Conservation (phyloP, 495 filamentous ascomycete genomes). For the Cetradonia linearis region DNA sequence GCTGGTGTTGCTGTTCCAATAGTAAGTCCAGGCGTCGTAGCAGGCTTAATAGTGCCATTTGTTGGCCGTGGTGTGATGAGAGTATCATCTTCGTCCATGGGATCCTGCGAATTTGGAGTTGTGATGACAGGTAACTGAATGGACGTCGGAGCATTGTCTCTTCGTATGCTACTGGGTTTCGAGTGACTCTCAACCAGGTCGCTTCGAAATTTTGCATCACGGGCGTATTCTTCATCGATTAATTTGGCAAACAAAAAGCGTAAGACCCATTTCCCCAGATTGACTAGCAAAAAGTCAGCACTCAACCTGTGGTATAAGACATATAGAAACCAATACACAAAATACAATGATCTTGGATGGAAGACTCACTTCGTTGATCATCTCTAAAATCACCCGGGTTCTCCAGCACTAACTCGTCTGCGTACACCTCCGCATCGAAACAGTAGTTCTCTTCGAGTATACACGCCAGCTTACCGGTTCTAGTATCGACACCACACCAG, state of each 20-base stretch:
- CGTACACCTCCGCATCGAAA: constrained; percentile 96
- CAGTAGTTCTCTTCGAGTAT: constrained; percentile 91
- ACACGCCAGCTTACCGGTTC: constrained; percentile 81
- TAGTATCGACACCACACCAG: constrained; percentile 90
- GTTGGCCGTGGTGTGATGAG: constrained; percentile 53
- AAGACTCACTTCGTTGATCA: constrained; percentile 78
- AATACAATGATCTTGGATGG: not conserved
- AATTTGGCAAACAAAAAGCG: constrained; percentile 84
- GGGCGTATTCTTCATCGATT: constrained; percentile 77
- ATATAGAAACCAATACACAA: too few relatives aligned
- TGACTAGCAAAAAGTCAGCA: constrained; percentile 47
- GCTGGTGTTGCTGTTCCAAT: constrained; percentile 73
- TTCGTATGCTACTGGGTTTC: constrained; percentile 43
- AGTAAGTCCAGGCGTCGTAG: constrained; percentile 61
- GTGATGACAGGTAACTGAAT: constrained; percentile 51
- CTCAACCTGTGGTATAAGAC: not conserved
- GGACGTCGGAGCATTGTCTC: constrained; percentile 49
- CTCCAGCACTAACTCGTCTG: constrained; percentile 67
- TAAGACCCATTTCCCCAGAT: constrained; percentile 93
- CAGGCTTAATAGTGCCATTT: constrained; percentile 45
- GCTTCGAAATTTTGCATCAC: constrained; percentile 63
- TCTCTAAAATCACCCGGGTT: constrained; percentile 73
- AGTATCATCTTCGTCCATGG: constrained; percentile 41
- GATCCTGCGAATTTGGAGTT: constrained; percentile 37
- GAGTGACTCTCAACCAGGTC: constrained; percentile 51